phyloP scores from a whole-genome alignment of 2,329 filamentous ascomycete genomes.

The Periconia sp. region DNA sequence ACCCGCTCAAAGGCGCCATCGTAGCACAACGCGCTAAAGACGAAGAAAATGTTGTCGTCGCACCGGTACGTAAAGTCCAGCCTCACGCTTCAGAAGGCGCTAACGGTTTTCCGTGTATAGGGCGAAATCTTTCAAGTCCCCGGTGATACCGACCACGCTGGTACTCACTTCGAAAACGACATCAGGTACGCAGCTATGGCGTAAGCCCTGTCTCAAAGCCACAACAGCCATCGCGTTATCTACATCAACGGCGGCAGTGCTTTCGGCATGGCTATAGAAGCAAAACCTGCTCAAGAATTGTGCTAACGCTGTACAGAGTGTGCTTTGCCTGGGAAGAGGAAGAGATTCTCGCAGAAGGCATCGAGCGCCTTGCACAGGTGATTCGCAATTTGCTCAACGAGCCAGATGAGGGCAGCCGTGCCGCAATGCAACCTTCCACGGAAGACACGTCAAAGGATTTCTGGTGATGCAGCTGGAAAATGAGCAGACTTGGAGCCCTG shows the following conservation, averaged over 20 bases:
- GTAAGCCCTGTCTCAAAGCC: conserved; percentile 9
- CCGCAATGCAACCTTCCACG: conserved; percentile 17
- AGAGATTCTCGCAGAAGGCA: conserved; percentile 68
- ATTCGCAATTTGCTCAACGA: conserved; percentile 48
- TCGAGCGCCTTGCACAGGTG: conserved; percentile 65
- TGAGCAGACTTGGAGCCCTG: not conserved
- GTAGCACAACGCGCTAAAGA: conserved; percentile 64
- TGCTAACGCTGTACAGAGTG: conserved; percentile 19
- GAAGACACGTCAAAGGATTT: conserved; percentile 34
- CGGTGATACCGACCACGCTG: conserved; percentile 52
- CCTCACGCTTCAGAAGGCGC: conserved; percentile 13
- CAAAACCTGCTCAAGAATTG: not conserved
- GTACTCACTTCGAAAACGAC: conserved; percentile 62
- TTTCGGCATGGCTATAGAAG: conserved; percentile 2
- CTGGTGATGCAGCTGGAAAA: conserved; percentile 30
- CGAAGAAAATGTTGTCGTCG: conserved; percentile 72
- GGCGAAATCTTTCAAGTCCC: conserved; percentile 71
- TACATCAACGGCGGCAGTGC: not conserved
- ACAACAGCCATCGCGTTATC: conserved; percentile 2
- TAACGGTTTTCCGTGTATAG: conserved; percentile 44
- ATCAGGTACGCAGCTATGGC: conserved; percentile 21
- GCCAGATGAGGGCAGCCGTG: conserved; percentile 19
- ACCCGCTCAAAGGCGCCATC: conserved; percentile 57
- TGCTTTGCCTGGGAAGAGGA: conserved; percentile 66
- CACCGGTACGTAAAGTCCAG: conserved; percentile 46